A percentile compares a stretch with the other conserved stretches of the same genome.
Evolutionary conservation across 306 rosid species (phyloP).

Genomic region (Ormosia emarginata): DNA sequence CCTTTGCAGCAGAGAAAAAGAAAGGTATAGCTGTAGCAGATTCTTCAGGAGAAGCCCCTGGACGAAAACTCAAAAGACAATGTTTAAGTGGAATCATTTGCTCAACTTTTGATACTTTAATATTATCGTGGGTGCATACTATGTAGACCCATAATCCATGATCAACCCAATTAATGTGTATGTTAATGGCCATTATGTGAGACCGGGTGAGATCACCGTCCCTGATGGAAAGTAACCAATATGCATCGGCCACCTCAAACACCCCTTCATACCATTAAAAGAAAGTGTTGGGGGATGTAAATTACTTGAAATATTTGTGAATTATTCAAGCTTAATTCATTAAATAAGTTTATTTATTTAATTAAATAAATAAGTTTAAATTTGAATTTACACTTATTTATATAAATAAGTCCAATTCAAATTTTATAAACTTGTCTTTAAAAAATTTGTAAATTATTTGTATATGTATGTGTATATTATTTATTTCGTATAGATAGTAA

Average conservation of each 20-base stretch:
- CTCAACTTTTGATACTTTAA: neutral
- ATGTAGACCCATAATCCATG: constrained; percentile 15
- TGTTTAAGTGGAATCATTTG: constrained; percentile 25
- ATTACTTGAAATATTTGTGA: no score
- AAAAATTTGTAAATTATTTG: no score
- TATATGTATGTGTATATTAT: no score
- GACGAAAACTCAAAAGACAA: neutral
- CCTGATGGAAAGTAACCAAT: constrained; percentile 36
- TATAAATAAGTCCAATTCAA: no score
- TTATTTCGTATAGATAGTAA: no score
- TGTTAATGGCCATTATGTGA: constrained; percentile 15
- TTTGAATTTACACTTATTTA: no score
- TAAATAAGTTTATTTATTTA: no score
- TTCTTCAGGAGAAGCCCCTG: constrained; percentile 18
- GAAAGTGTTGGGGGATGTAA: constrained; percentile 25
- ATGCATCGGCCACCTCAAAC: neutral
- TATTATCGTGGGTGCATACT: neutral
- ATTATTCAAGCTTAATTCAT: no score
- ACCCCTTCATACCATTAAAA: constrained; percentile 20
- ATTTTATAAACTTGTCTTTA: no score
- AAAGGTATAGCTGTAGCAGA: neutral
- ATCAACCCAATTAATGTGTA: neutral
- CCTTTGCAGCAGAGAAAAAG: constrained; percentile 20
- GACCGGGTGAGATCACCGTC: constrained; percentile 22
- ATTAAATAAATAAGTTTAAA: no score